A percentile compares a stretch with the other conserved stretches of the same genome.
phyloP scores from a whole-genome alignment of 2,329 filamentous ascomycete genomes.

The Aphanocladium album region DNA sequence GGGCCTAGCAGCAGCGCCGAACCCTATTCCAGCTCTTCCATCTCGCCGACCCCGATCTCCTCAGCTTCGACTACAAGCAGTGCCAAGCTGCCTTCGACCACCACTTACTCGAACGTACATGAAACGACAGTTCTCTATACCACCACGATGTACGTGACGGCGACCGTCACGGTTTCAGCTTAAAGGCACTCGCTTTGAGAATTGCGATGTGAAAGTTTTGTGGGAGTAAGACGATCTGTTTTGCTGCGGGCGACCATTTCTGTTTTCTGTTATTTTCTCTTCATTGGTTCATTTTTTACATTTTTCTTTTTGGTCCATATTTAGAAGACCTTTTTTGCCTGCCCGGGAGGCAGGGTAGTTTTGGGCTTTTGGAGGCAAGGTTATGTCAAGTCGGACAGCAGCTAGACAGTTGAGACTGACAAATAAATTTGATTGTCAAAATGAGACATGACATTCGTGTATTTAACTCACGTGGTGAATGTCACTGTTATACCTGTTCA shows the following conservation, averaged over 20 bases:
- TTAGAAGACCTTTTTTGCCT: conserved; percentile 13
- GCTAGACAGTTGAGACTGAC: conserved; percentile 7
- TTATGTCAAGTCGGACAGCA: background rate
- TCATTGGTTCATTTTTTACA: conserved; percentile 18
- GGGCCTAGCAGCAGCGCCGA: background rate
- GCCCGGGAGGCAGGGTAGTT: conserved; percentile 4
- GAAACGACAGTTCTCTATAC: conserved; percentile 18
- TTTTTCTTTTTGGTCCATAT: conserved; percentile 15
- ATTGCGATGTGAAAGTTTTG: background rate
- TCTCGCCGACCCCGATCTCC: background rate
- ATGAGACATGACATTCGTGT: background rate
- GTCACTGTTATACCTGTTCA: background rate
- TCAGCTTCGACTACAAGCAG: conserved; percentile 4
- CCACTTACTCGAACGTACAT: conserved; percentile 8
- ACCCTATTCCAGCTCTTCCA: background rate
- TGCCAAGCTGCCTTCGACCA: background rate
- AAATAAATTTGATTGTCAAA: background rate
- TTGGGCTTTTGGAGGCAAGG: background rate
- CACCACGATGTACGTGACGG: conserved; percentile 18
- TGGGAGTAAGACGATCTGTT: background rate
- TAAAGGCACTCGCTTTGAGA: background rate
- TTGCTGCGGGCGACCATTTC: background rate
- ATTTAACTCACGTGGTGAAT: background rate
- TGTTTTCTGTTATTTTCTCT: conserved; percentile 13
- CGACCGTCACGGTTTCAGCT: conserved; percentile 1